Conservation (phyloP, 2,329 filamentous ascomycete genomes). For the Arthrobotrys pseudoclavata region DNA sequence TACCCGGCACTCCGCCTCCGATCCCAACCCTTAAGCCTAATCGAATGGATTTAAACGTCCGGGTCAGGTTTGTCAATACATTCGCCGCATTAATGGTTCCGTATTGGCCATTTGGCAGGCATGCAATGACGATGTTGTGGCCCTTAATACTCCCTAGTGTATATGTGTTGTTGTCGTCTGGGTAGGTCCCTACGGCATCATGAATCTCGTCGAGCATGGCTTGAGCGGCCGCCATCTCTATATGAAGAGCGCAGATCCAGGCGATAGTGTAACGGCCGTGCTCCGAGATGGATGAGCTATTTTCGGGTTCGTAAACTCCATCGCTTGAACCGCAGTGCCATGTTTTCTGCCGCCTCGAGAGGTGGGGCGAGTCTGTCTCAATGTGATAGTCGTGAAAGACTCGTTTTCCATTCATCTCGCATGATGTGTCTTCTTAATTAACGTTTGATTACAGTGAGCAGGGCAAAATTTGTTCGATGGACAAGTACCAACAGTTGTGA, state of each 20-base stretch:
- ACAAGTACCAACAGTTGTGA: too few species aligned
- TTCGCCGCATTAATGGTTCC: conserved; percentile 65
- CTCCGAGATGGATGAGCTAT: neutral
- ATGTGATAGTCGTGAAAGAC: neutral
- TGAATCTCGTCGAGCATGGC: conserved; percentile 63
- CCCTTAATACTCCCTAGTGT: conserved; percentile 62
- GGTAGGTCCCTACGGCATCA: conserved; percentile 16
- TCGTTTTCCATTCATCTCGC: conserved; percentile 10
- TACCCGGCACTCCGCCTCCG: conserved; percentile 61
- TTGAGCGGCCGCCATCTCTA: conserved; percentile 60
- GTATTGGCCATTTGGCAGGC: conserved; percentile 64
- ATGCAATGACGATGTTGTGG: conserved; percentile 66
- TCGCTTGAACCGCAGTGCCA: neutral
- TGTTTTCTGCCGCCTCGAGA: conserved; percentile 31
- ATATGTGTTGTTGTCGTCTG: conserved; percentile 63
- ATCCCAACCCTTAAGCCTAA: conserved; percentile 63
- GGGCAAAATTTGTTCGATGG: too few species aligned
- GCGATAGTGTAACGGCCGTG: conserved; percentile 55
- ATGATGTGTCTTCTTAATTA: too few species aligned
- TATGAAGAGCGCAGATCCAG: conserved; percentile 61
- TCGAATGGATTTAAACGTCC: conserved; percentile 63
- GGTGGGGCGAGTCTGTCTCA: neutral
- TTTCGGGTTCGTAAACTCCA: neutral
- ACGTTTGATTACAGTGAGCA: too few species aligned
- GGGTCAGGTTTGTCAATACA: conserved; percentile 64